Evolutionary conservation across 2,329 filamentous ascomycete genomes (phyloP).

Genomic region (Cladosporium sp.): DNA sequence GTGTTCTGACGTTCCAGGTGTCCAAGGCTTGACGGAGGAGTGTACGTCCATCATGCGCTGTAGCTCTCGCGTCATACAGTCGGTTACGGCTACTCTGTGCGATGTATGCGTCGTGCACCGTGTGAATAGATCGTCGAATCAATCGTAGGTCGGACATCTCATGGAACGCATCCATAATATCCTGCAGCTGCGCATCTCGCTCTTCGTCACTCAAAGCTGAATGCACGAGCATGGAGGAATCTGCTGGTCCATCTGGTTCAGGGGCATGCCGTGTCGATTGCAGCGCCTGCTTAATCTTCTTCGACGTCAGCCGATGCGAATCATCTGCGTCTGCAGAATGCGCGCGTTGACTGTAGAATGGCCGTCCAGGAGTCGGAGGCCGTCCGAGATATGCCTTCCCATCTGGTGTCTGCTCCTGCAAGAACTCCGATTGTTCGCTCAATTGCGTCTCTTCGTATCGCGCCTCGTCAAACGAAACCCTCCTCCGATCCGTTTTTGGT

Average conservation of each 20-base stretch:
- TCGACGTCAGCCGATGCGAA: background rate
- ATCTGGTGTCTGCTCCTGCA: constrained; percentile 10
- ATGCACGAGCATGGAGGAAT: background rate
- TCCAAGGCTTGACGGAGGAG: constrained; percentile 56
- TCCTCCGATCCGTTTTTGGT: constrained; percentile 35
- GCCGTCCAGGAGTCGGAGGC: constrained; percentile 8
- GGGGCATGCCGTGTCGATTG: background rate
- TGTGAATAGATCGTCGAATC: constrained; percentile 31
- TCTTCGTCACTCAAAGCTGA: constrained; percentile 4
- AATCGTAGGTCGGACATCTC: constrained; percentile 28
- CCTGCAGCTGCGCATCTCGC: background rate
- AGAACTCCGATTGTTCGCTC: constrained; percentile 31
- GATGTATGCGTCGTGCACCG: constrained; percentile 49
- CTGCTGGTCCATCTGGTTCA: constrained; percentile 2
- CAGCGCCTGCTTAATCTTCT: background rate
- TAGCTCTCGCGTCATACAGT: constrained; percentile 43
- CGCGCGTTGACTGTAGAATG: constrained; percentile 8
- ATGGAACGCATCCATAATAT: background rate
- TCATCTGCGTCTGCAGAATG: constrained; percentile 2
- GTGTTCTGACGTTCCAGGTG: constrained; percentile 47
- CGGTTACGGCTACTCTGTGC: constrained; percentile 31
- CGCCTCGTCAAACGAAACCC: constrained; percentile 59
- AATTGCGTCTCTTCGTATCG: constrained; percentile 54
- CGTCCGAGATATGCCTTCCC: background rate
- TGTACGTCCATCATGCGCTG: constrained; percentile 50